Evolutionary conservation across 805 yeast species (phyloP), one percentile per base, ranked within the genome.

Genomic region (Sugiyamaella boreocaroliniensis): DNA sequence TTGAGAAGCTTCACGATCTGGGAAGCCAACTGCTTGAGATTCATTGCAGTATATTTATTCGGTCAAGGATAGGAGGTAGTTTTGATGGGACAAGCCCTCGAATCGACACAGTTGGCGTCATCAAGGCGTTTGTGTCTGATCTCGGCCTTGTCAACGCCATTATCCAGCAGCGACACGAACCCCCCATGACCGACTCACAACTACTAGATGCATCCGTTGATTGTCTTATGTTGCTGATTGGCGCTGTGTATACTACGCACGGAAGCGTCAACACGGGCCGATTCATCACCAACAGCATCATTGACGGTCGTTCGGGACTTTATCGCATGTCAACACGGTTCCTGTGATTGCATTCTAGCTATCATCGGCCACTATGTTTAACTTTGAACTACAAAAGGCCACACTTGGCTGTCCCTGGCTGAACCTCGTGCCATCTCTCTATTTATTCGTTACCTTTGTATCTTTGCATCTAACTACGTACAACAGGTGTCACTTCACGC

Each of bases 181-280:
- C 37, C 8, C 37, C 37, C 11, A 32, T 32, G 37, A 11, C 37
- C n/a, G n/a, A 32, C 4, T 32, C 37, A 11, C n/a, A 32, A 14
- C 14, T 18, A 5, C 32, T 43, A 6, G 40, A 20, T 26, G 29
- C 47, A 2, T n/a, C 50, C 4, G 50, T 45, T 10, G 49, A 50
- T 10, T 43, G 51, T 15, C 32, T 45, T 12, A 15, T 34, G 20
- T 20, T 50, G 15, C 19, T 50, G 8, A 50, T 50, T 15, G 53
- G 53, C 4, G 53, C 53, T 7, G 53, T 50, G 12, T 47, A 45
- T 26, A 18, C 29, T 10, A 18, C 18, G 4, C 45, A 51, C 29
- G 51, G 54, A 2, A 15, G 29, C n/a, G 26, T n/a, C 19, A 40
- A 41, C 9, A 19, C 47, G n/a, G 16, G 18, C 16, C 19, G 26